Percentiles rank a stretch among this genome's conserved stretches.
phyloP scores from a whole-genome alignment of 441 rosid genomes.

The Adansonia grandidieri region DNA sequence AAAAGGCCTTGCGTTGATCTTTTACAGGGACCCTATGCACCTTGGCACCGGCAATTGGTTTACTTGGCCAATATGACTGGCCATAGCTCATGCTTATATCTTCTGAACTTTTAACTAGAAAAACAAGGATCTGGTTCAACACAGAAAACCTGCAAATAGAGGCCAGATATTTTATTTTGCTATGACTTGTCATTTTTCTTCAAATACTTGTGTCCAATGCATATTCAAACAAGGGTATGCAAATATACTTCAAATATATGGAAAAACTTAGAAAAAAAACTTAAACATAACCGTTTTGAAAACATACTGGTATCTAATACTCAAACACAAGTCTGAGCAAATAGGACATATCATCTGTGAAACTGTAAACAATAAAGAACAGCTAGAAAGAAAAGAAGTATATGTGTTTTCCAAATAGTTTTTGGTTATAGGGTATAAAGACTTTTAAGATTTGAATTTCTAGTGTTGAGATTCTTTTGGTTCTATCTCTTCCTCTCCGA shows the following conservation, averaged over 20 bases:
- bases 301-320: too few relatives aligned
- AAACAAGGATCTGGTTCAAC: neutral
- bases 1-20: neutral
- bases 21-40: neutral
- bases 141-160: neutral
- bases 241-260: too few relatives aligned
- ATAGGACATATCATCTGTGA: neutral
- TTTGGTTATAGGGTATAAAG: neutral
- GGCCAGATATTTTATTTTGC: too few relatives aligned
- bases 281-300: too few relatives aligned
- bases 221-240: too few relatives aligned
- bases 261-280: too few relatives aligned
- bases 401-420: neutral
- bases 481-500: neutral
- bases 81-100: slow-evolving; percentile 9
- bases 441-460: neutral
- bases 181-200: too few relatives aligned
- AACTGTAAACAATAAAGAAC: neutral
- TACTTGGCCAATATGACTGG: neutral
- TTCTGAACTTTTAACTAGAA: neutral
- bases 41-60: neutral
- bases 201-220: too few relatives aligned
- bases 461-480: neutral
- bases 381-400: neutral
- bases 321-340: too few relatives aligned